Conservation (phyloP, 345 rosid species). For the Melastoma malabathricum region DNA sequence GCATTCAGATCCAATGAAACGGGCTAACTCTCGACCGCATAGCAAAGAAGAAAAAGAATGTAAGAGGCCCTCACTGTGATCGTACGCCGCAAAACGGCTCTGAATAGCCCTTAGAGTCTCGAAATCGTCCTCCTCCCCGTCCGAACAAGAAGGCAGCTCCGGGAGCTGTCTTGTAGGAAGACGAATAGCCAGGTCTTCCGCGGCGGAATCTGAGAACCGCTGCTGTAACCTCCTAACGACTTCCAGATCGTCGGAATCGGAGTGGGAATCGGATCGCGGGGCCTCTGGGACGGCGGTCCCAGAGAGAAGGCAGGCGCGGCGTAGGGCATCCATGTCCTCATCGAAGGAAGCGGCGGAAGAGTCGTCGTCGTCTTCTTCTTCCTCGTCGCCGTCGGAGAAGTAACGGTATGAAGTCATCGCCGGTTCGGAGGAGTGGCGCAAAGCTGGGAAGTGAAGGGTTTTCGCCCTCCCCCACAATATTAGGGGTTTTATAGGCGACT, state of each 20-base stretch:
- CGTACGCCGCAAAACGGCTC: slow-evolving; percentile 52
- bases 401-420: neutral
- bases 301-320: slow-evolving; percentile 50
- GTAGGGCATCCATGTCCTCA: slow-evolving; percentile 70
- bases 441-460: too few species aligned
- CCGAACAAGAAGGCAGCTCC: slow-evolving; percentile 19
- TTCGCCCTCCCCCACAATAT: too few species aligned
- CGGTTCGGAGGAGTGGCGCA: neutral
- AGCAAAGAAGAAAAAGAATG: too few species aligned
- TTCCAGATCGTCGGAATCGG: slow-evolving; percentile 30
- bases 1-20: too few species aligned
- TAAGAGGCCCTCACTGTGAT: slow-evolving; percentile 24
- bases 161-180: slow-evolving; percentile 20
- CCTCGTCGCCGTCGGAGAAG: slow-evolving; percentile 10
- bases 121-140: slow-evolving; percentile 54
- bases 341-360: slow-evolving; percentile 28
- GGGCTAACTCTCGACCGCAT: too few species aligned
- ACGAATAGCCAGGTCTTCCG: slow-evolving; percentile 21
- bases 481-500: too few species aligned
- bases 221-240: slow-evolving; percentile 37
- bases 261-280: slow-evolving; percentile 41
- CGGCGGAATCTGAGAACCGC: slow-evolving; percentile 19
- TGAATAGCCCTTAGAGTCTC: slow-evolving; percentile 63
- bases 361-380: slow-evolving; percentile 27
- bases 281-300: slow-evolving; percentile 15